Percentiles rank a stretch among this genome's conserved stretches.
Conservation (phyloP, 306 rosid genomes). For the Cicer arietinum region DNA sequence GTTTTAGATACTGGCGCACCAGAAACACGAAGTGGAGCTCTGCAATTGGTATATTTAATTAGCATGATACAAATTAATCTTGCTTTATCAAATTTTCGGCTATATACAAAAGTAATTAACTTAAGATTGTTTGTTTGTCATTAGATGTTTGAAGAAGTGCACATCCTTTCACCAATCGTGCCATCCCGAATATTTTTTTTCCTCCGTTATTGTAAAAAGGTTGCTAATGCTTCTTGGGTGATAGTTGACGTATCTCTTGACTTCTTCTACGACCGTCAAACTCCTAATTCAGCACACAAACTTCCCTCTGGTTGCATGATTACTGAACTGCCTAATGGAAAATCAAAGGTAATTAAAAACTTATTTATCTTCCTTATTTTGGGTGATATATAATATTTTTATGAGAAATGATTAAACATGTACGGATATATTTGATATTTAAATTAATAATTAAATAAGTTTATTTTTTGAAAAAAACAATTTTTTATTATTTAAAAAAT, state of each 20-base stretch:
- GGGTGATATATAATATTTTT: too few relatives aligned
- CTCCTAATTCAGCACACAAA: not conserved
- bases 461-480: too few relatives aligned
- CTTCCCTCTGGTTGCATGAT: constrained; percentile 72
- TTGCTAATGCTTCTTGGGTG: constrained; percentile 53
- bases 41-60: constrained; percentile 53
- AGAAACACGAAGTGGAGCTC: constrained; percentile 49
- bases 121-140: not conserved
- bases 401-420: too few relatives aligned
- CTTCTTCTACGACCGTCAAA: not conserved
- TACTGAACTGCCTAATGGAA: constrained; percentile 54
- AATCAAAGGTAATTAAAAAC: not conserved
- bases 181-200: constrained; percentile 54
- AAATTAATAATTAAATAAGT: too few relatives aligned
- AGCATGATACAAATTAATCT: too few relatives aligned
- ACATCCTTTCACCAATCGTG: constrained; percentile 65
- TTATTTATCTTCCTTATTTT: too few relatives aligned
- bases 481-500: too few relatives aligned
- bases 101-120: not conserved
- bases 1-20: constrained; percentile 51
- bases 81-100: too few relatives aligned
- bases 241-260: constrained; percentile 64
- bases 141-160: constrained; percentile 70
- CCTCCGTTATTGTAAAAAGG: constrained; percentile 61
- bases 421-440: too few relatives aligned